A percentile compares a stretch with the other conserved stretches of the same genome.
These are phyloP conservation scores for Pneumocystis wakefieldiae DNA, from an alignment of 1,139 yeast species.

Conservation along the genomic window DNA sequence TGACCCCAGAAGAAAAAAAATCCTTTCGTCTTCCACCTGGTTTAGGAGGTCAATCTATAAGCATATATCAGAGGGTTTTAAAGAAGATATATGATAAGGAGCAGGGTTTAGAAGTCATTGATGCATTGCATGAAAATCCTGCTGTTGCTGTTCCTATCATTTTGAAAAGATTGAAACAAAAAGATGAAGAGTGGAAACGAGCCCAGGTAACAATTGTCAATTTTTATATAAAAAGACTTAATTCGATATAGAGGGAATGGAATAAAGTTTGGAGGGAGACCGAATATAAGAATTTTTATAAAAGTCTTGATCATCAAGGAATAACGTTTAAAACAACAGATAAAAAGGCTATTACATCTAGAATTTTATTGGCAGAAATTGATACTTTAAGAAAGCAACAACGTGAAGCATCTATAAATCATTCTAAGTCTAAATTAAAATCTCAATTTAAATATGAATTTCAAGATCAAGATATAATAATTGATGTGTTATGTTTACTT, in stretches of 20 bases:
- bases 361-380: conserved; percentile 79
- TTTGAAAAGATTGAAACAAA: conserved; percentile 79
- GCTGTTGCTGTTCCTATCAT: conserved; percentile 91
- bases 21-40: conserved; percentile 82
- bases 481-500: conserved; percentile 58
- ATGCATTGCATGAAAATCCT: conserved; percentile 88
- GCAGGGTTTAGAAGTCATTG: conserved; percentile 89
- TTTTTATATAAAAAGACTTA: neutral
- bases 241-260: conserved; percentile 56
- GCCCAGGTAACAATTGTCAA: conserved; percentile 36
- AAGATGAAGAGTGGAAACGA: conserved; percentile 97
- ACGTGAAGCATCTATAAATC: conserved; percentile 60
- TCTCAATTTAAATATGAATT: conserved; percentile 62
- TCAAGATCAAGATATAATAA: conserved; percentile 50
- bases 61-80: conserved; percentile 85
- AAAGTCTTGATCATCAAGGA: conserved; percentile 88
- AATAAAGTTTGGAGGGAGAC: conserved; percentile 97
- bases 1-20: conserved; percentile 82
- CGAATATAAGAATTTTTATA: conserved; percentile 87
- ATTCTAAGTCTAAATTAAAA: conserved; percentile 64
- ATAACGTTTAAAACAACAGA: conserved; percentile 92
- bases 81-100: conserved; percentile 87
- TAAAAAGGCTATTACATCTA: conserved; percentile 76
- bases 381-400: conserved; percentile 88
- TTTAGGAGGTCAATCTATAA: conserved; percentile 74